These are phyloP conservation scores for Ophioceras dolichostomum DNA, from an alignment of 2,329 filamentous ascomycete species.

Conservation along the genomic window DNA sequence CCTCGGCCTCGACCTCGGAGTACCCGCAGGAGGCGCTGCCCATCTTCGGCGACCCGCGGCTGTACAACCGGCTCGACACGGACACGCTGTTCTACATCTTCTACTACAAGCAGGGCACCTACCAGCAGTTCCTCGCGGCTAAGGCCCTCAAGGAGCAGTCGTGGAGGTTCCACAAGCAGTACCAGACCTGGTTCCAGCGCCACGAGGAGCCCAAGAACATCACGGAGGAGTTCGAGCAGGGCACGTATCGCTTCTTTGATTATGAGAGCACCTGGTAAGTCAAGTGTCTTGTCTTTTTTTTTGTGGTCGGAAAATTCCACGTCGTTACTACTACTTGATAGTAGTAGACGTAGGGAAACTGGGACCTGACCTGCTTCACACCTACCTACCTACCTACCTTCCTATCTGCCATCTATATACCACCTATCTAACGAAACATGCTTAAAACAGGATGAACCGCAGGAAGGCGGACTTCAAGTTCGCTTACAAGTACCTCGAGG, in stretches of 20 bases:
- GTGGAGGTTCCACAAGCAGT: conserved; percentile 99
- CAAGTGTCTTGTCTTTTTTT: too few species aligned
- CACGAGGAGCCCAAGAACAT: conserved; percentile 98
- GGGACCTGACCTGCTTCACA: too few species aligned
- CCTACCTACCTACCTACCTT: too few species aligned
- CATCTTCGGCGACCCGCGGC: conserved; percentile 79
- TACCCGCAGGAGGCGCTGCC: conserved; percentile 88
- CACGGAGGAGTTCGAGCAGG: conserved; percentile 97
- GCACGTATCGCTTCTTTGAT: conserved; percentile 98
- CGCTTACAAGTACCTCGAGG: conserved; percentile 93
- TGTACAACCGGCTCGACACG: conserved; percentile 84
- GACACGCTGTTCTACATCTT: conserved; percentile 98
- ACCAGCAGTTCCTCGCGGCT: conserved; percentile 89
- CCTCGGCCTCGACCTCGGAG: conserved; percentile 54
- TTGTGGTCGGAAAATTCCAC: too few species aligned
- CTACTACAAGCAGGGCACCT: conserved; percentile 94
- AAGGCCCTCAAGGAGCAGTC: conserved; percentile 97
- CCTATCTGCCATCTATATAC: too few species aligned
- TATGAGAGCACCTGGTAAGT: conserved; percentile 97
- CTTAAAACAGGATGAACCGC: conserved; percentile 94
- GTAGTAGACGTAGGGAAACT: too few species aligned
- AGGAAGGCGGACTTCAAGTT: conserved; percentile 98
- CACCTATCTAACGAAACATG: too few species aligned
- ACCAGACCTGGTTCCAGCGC: conserved; percentile 98
- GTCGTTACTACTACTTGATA: too few species aligned